Evolutionary conservation across 2,329 filamentous ascomycete genomes (phyloP).

Genomic region (Arthrocladium fulminans): DNA sequence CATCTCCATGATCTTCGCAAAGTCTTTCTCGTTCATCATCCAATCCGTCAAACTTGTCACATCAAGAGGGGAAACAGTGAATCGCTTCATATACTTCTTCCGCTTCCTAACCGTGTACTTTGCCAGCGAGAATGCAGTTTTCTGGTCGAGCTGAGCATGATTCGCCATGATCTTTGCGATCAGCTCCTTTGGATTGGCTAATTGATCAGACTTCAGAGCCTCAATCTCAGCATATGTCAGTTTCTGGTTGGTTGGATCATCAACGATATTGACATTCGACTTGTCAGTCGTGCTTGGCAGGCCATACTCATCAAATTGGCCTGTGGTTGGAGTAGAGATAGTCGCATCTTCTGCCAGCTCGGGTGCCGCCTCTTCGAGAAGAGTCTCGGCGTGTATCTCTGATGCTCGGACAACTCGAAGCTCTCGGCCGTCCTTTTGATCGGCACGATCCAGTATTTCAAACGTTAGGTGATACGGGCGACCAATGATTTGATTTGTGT

Average conservation of each 20-base stretch:
- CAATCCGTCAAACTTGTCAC: conserved; percentile 66
- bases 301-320: conserved; percentile 24
- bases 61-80: conserved; percentile 77
- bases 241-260: conserved; percentile 61
- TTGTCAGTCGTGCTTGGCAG: conserved; percentile 31
- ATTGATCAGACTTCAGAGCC: conserved; percentile 60
- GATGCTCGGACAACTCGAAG: conserved; percentile 70
- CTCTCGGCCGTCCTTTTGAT: conserved; percentile 53
- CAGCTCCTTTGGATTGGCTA: conserved; percentile 74
- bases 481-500: conserved; percentile 80
- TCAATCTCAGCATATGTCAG: conserved; percentile 65
- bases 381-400: conserved; percentile 71
- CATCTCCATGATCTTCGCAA: conserved; percentile 72
- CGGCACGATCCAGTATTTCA: conserved; percentile 66
- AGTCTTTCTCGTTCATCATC: conserved; percentile 70
- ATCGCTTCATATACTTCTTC: conserved; percentile 83
- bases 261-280: conserved; percentile 55
- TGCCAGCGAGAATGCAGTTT: conserved; percentile 84
- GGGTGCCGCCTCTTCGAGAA: conserved; percentile 45
- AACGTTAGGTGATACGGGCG: conserved; percentile 87
- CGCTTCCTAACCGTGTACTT: conserved; percentile 95
- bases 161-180: conserved; percentile 88
- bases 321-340: conserved; percentile 22
- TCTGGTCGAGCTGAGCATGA: conserved; percentile 83
- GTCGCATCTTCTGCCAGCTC: conserved; percentile 31